These are phyloP conservation scores for Letharia lupina DNA, from an alignment of 495 filamentous ascomycete species.

Conservation along the genomic window DNA sequence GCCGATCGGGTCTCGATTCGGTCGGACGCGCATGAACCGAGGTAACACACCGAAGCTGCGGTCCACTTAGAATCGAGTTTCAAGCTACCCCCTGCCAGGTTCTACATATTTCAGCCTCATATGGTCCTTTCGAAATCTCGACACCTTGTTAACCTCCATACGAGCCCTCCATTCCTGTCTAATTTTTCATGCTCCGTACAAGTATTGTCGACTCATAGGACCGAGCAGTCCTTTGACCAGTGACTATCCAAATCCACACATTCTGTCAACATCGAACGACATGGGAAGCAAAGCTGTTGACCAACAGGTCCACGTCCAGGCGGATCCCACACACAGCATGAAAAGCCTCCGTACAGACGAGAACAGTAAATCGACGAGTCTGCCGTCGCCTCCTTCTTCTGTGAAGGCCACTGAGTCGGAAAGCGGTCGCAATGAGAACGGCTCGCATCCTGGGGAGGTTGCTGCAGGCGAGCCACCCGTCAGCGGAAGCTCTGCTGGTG, in stretches of 20 bases:
- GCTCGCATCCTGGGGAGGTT: not conserved
- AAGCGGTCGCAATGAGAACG: not conserved
- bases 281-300: not conserved
- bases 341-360: not conserved
- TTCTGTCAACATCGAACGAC: not conserved
- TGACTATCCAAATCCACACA: not conserved
- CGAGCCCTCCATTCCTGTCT: too few relatives aligned
- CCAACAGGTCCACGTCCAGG: not conserved
- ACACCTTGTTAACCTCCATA: too few relatives aligned
- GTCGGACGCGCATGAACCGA: too few relatives aligned
- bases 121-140: too few relatives aligned
- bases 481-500: not conserved
- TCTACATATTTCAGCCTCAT: too few relatives aligned
- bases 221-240: not conserved
- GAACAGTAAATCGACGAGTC: not conserved
- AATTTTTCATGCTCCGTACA: not conserved
- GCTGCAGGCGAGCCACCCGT: not conserved
- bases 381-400: not conserved
- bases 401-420: not conserved
- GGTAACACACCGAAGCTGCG: too few relatives aligned
- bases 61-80: too few relatives aligned
- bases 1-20: too few relatives aligned
- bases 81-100: too few relatives aligned
- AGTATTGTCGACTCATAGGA: not conserved
- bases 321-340: not conserved